Conservation (phyloP, 352 stramenopile genomes). For the Phytopythium sindhum region DNA sequence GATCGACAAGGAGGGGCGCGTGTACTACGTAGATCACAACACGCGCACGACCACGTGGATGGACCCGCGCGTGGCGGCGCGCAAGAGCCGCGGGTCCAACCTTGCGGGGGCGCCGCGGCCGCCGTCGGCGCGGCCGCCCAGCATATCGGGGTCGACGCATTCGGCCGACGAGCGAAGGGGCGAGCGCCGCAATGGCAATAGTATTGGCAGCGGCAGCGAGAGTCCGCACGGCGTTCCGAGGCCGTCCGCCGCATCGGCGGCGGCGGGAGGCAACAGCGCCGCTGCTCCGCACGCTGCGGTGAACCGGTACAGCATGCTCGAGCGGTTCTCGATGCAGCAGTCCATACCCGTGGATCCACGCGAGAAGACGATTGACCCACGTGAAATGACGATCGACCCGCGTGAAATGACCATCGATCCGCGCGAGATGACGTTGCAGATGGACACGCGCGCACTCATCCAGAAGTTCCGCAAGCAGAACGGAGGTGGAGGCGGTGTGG, state of each 20-base stretch:
- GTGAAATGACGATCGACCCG: slow-evolving; percentile 4
- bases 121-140: neutral
- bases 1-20: slow-evolving; percentile 60
- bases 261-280: neutral
- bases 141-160: neutral
- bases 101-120: neutral
- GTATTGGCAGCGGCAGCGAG: neutral
- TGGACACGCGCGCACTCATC: slow-evolving; percentile 26
- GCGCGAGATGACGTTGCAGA: slow-evolving; percentile 10
- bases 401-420: slow-evolving; percentile 4
- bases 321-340: slow-evolving; percentile 1
- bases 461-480: slow-evolving; percentile 28
- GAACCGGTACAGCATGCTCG: slow-evolving; percentile 9
- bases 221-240: neutral
- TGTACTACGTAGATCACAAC: slow-evolving; percentile 86
- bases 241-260: neutral
- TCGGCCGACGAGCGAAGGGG: neutral
- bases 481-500: slow-evolving; percentile 15
- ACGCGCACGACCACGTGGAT: slow-evolving; percentile 76
- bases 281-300: neutral
- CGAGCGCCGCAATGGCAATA: neutral
- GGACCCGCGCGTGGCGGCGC: slow-evolving; percentile 56
- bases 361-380: slow-evolving; percentile 4
- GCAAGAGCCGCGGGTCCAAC: slow-evolving; percentile 1
- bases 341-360: neutral